Conservation (phyloP, 345 rosid species). For the Lepidium sativum region DNA sequence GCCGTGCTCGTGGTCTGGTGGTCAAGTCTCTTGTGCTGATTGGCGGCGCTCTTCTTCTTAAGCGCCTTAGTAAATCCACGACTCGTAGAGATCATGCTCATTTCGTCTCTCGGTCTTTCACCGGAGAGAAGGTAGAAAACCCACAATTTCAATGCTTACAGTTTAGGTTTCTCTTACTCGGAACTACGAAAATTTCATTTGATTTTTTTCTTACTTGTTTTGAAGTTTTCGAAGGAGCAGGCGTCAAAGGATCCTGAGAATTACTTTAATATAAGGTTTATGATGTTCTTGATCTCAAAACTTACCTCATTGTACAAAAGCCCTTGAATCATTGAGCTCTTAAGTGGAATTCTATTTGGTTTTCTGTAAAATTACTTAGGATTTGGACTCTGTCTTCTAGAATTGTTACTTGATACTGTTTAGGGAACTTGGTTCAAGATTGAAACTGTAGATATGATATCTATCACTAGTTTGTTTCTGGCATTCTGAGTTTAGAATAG, state of each 20-base stretch:
- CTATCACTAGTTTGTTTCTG: neutral
- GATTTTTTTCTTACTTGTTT: neutral
- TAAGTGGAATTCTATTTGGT: neutral
- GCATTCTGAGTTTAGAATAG: constrained; percentile 5
- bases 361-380: neutral
- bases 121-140: constrained; percentile 58
- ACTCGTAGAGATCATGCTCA: constrained; percentile 90
- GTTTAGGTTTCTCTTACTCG: neutral
- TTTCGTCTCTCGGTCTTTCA: constrained; percentile 66
- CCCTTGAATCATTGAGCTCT: neutral
- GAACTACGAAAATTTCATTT: neutral
- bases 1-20: constrained; percentile 58
- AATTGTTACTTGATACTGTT: neutral
- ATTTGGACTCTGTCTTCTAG: neutral
- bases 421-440: neutral
- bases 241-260: constrained; percentile 82
- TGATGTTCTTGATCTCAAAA: neutral
- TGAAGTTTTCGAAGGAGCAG: constrained; percentile 78
- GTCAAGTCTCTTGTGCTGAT: constrained; percentile 62
- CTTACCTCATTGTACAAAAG: neutral
- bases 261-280: constrained; percentile 84
- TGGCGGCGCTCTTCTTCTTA: constrained; percentile 73
- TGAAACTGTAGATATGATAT: neutral
- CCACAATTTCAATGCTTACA: neutral
- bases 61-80: constrained; percentile 77